Percentiles rank a stretch among this genome's conserved stretches.
phyloP scores from a whole-genome alignment of 192 early-diverging fungal species.

The Coemansia sp. region DNA sequence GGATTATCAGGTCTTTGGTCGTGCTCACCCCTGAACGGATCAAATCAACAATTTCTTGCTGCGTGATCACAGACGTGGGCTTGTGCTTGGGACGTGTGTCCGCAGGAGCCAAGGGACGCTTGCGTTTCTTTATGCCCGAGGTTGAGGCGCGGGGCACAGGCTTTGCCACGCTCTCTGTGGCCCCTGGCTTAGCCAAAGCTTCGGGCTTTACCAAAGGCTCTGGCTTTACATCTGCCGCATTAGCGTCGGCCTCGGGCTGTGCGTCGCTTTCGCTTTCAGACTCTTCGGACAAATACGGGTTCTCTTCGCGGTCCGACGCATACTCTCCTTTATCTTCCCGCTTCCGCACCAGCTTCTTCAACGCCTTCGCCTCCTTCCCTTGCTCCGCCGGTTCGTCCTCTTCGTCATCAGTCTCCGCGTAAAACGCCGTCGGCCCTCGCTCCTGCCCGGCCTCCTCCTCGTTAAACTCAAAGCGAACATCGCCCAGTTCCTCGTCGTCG shows the following conservation, averaged over 20 bases:
- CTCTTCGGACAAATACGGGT: slow-evolving; percentile 46
- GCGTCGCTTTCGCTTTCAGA: slow-evolving; percentile 28
- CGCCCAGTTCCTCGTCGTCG: slow-evolving; percentile 75
- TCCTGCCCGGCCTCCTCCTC: slow-evolving; percentile 65
- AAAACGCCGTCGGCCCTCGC: slow-evolving; percentile 15
- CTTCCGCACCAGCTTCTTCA: slow-evolving; percentile 66
- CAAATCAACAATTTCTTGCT: slow-evolving; percentile 64
- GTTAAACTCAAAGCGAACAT: slow-evolving; percentile 64
- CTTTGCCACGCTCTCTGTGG: background rate
- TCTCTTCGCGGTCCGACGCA: slow-evolving; percentile 38
- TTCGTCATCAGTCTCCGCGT: slow-evolving; percentile 28
- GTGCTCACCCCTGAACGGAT: slow-evolving; percentile 60
- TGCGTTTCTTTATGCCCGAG: slow-evolving; percentile 48
- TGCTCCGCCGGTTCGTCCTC: slow-evolving; percentile 20
- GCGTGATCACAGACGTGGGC: slow-evolving; percentile 50
- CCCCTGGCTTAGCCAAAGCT: no score
- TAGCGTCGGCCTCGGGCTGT: slow-evolving; percentile 13
- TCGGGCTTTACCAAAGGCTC: background rate
- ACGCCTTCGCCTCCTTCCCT: slow-evolving; percentile 43
- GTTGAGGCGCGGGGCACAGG: background rate
- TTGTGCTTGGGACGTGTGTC: no score
- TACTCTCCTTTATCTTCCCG: slow-evolving; percentile 57
- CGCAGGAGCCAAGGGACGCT: slow-evolving; percentile 33
- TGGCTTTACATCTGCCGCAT: background rate
- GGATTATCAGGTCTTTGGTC: slow-evolving; percentile 64